These are phyloP conservation scores for Lasiosphaeria miniovina DNA, from an alignment of 495 filamentous ascomycete genomes.

Conservation along the genomic window DNA sequence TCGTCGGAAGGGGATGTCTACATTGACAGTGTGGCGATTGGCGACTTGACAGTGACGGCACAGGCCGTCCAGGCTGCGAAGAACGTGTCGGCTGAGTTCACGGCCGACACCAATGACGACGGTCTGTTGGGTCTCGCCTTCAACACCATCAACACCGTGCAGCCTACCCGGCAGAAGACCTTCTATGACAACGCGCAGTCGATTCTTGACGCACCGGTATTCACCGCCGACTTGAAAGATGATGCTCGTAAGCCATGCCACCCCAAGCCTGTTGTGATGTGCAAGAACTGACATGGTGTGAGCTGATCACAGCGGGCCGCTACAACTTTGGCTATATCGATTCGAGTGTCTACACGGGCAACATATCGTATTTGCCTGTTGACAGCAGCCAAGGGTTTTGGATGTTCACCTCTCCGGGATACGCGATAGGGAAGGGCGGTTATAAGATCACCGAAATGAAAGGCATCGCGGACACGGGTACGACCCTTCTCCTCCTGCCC, in stretches of 20 bases:
- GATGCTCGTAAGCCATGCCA: conserved; percentile 34
- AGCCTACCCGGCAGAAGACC: conserved; percentile 59
- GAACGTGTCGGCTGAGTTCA: conserved; percentile 59
- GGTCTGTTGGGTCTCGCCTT: conserved; percentile 74
- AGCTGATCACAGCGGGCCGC: conserved; percentile 45
- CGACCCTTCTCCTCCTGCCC: conserved; percentile 66
- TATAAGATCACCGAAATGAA: conserved; percentile 38
- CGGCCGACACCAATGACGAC: conserved; percentile 56
- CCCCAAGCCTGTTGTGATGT: background rate
- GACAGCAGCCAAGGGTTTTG: conserved; percentile 65
- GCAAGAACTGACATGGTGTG: background rate
- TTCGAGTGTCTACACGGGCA: conserved; percentile 57
- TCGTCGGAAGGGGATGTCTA: conserved; percentile 65
- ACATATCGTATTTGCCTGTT: conserved; percentile 59
- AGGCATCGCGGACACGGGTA: conserved; percentile 68
- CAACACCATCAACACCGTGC: conserved; percentile 65
- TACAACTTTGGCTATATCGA: conserved; percentile 80
- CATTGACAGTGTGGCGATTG: conserved; percentile 65
- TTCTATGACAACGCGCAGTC: conserved; percentile 69
- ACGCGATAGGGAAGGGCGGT: conserved; percentile 52
- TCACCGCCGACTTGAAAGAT: conserved; percentile 66
- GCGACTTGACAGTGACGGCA: conserved; percentile 54
- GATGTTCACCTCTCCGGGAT: conserved; percentile 63
- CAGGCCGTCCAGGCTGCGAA: conserved; percentile 72
- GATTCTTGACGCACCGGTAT: conserved; percentile 57